Evolutionary conservation across 192 early-diverging fungal species (phyloP).

Genomic region (Umbelopsis isabellina): DNA sequence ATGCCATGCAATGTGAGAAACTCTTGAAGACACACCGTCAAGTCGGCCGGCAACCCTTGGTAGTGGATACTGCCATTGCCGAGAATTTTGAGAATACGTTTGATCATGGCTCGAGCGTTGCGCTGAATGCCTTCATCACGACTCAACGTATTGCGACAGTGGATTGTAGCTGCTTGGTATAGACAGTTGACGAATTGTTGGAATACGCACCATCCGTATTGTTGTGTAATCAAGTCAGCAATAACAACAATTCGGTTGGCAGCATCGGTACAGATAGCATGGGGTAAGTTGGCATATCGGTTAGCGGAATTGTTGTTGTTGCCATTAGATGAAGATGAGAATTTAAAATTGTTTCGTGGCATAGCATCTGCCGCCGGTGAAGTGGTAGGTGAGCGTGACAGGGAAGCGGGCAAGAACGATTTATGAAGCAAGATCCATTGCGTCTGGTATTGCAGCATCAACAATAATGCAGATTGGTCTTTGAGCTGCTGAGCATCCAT

Average conservation of each 20-base stretch:
- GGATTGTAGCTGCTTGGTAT: conserved; percentile 41
- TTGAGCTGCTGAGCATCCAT: conserved; percentile 24
- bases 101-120: conserved; percentile 26
- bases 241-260: conserved; percentile 34
- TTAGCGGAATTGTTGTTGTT: not conserved
- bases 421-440: conserved; percentile 40
- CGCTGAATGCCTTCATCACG: not conserved
- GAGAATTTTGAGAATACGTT: conserved; percentile 33
- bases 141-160: conserved; percentile 30
- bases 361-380: not conserved
- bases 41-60: conserved; percentile 34
- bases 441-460: conserved; percentile 40
- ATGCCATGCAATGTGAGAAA: conserved; percentile 31
- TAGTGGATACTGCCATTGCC: conserved; percentile 27
- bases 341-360: not conserved
- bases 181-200: conserved; percentile 41
- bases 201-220: conserved; percentile 40
- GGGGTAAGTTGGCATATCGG: conserved; percentile 24
- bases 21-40: conserved; percentile 32
- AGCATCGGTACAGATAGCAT: conserved; percentile 35
- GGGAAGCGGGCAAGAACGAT: conserved; percentile 24
- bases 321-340: not conserved
- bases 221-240: conserved; percentile 29
- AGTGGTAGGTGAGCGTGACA: not conserved
- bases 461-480: conserved; percentile 26